Evolutionary conservation across 257 asterid species (phyloP).

Genomic region (Eustoma russellianum): DNA sequence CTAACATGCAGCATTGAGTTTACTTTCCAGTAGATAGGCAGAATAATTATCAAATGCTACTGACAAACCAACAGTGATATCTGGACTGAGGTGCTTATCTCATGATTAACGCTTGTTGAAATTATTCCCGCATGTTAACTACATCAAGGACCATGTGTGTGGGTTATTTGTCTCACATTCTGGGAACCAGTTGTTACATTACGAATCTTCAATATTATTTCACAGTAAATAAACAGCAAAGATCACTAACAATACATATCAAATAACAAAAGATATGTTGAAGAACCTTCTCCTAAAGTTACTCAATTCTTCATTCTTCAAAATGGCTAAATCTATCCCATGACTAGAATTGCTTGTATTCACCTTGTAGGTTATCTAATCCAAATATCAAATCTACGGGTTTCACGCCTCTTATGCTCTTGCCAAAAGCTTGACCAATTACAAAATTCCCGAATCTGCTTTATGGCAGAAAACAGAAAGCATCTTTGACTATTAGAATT

Average conservation of each 20-base stretch:
- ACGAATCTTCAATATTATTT: no score
- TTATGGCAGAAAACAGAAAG: slow-evolving; percentile 3
- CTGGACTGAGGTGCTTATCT: no score
- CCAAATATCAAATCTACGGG: neutral
- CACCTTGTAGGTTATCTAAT: neutral
- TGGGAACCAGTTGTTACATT: neutral
- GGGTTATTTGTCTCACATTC: neutral
- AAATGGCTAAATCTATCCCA: neutral
- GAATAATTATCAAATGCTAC: no score
- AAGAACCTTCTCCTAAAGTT: neutral
- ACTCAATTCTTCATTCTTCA: neutral
- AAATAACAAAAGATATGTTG: no score
- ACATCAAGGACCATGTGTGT: no score
- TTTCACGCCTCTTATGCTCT: no score
- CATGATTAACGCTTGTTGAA: no score
- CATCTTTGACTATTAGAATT: neutral
- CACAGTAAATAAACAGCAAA: no score
- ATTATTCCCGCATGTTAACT: no score
- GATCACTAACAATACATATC: no score
- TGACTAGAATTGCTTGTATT: neutral
- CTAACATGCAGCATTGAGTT: neutral
- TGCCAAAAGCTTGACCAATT: neutral
- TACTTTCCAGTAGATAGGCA: neutral
- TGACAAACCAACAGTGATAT: no score
- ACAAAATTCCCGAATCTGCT: slow-evolving; percentile 2